Conservation (phyloP, 352 stramenopile species). For the Phytophthora cajani region DNA sequence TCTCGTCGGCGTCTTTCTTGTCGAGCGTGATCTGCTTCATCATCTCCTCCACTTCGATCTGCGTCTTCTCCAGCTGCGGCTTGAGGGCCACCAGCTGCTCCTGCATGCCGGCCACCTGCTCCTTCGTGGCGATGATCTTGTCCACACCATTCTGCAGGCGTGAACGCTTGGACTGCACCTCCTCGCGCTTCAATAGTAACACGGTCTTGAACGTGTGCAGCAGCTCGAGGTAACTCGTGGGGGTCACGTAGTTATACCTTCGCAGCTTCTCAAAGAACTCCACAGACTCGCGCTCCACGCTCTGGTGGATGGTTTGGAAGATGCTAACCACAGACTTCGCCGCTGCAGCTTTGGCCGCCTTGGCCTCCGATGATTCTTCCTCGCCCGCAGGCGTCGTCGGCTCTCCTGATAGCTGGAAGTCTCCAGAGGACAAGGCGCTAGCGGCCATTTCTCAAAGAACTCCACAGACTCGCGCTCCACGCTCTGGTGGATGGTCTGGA, state of each 20-base stretch:
- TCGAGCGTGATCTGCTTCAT: constrained; percentile 95
- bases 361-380: constrained; percentile 21
- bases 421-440: constrained; percentile 48
- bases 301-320: constrained; percentile 91
- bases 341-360: constrained; percentile 21
- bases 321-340: constrained; percentile 65
- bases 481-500: constrained; percentile 91
- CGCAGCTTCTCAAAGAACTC: constrained; percentile 90
- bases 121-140: constrained; percentile 94
- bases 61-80: constrained; percentile 91
- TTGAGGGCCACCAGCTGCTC: constrained; percentile 93
- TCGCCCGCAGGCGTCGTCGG: constrained; percentile 12
- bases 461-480: constrained; percentile 82
- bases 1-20: constrained; percentile 92
- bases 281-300: constrained; percentile 79
- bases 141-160: constrained; percentile 92
- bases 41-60: constrained; percentile 94
- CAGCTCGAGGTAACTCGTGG: constrained; percentile 94
- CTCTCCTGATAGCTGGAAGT: constrained; percentile 66
- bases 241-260: constrained; percentile 95
- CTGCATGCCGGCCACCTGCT: constrained; percentile 93
- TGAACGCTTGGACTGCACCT: constrained; percentile 87
- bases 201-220: constrained; percentile 93
- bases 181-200: constrained; percentile 87
- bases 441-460: constrained; percentile 92